Evolutionary conservation across 1,139 yeast species (phyloP).

Genomic region (Diutina ranongensis): DNA sequence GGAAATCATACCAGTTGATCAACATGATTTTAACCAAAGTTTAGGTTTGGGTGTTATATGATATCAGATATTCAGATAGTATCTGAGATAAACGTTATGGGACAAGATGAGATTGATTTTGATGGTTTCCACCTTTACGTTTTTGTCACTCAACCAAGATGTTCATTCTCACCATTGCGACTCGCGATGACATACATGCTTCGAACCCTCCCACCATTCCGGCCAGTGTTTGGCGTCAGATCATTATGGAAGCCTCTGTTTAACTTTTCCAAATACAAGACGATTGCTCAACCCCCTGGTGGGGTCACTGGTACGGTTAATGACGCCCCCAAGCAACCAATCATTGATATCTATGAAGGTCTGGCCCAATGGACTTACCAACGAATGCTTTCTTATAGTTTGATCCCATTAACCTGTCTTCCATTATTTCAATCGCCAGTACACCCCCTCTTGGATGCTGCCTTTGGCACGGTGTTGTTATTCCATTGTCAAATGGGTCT

Average conservation of each 20-base stretch:
- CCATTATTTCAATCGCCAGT: constrained; percentile 14
- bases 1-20: no score
- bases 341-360: constrained; percentile 2
- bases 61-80: no score
- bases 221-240: constrained; percentile 1
- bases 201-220: background rate
- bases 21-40: no score
- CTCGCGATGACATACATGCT: background rate
- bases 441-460: constrained; percentile 43
- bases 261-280: background rate
- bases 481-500: constrained; percentile 76
- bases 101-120: no score
- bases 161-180: background rate
- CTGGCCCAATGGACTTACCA: constrained; percentile 6
- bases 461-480: constrained; percentile 49
- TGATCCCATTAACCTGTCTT: background rate
- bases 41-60: no score
- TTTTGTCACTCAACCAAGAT: no score
- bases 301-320: constrained; percentile 1
- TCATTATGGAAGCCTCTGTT: constrained; percentile 5
- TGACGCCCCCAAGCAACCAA: background rate
- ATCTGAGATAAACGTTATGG: no score
- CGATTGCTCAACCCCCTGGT: constrained; percentile 3
- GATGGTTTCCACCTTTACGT: no score
- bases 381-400: background rate